phyloP scores from a whole-genome alignment of 1,139 yeast species.

The Scheffersomyces segobiensis region DNA sequence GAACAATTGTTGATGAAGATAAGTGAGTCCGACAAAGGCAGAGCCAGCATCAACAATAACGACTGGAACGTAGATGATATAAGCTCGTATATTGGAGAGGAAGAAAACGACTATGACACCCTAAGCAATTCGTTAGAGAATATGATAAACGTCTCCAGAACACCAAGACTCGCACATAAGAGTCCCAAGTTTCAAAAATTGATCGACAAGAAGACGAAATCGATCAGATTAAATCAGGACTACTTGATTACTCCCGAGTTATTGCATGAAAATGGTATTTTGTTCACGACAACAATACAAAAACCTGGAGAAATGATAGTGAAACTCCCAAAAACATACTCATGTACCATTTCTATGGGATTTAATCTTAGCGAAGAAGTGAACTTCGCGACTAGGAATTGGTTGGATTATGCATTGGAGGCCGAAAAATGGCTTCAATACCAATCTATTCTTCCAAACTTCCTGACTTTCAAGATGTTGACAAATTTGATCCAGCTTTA shows the following conservation, averaged over 20 bases:
- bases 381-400: conserved; percentile 56
- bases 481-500: conserved; percentile 46
- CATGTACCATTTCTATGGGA: conserved; percentile 54
- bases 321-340: conserved; percentile 56
- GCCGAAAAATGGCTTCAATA: conserved; percentile 55
- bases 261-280: conserved; percentile 49
- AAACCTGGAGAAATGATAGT: conserved; percentile 61
- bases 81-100: conserved; percentile 17
- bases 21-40: conserved; percentile 12
- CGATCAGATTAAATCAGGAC: conserved; percentile 34
- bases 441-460: conserved; percentile 51
- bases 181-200: conserved; percentile 26
- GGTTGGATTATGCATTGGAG: conserved; percentile 52
- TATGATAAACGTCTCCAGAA: conserved; percentile 26
- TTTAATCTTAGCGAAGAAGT: conserved; percentile 56
- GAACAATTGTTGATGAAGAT: conserved; percentile 43
- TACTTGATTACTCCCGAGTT: conserved; percentile 49
- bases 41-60: conserved; percentile 24
- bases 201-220: conserved; percentile 18
- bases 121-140: conserved; percentile 31
- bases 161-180: conserved; percentile 24
- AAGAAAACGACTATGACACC: conserved; percentile 23
- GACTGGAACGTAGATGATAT: conserved; percentile 22
- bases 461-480: conserved; percentile 50
- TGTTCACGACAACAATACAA: conserved; percentile 48